A percentile compares a stretch with the other conserved stretches of the same genome.
Conservation (phyloP, 305 asterid species). For the Solanum hybrid region DNA sequence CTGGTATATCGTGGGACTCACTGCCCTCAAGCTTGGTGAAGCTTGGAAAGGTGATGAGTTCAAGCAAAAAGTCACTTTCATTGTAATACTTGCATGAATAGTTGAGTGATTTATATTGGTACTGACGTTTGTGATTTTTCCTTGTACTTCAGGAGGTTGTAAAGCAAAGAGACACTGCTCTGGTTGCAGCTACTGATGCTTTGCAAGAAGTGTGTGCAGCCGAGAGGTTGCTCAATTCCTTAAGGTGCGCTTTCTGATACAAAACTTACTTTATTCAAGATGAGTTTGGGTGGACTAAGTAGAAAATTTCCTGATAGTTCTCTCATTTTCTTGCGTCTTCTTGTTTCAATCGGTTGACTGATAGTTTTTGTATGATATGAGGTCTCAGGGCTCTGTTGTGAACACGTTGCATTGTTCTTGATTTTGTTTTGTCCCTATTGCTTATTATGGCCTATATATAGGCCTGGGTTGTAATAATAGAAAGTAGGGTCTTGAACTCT, state of each 20-base stretch:
- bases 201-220: slow-evolving; percentile 76
- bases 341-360: neutral
- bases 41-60: slow-evolving; percentile 55
- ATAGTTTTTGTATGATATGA: neutral
- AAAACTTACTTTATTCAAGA: neutral
- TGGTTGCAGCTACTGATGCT: slow-evolving; percentile 63
- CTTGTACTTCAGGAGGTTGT: slow-evolving; percentile 41
- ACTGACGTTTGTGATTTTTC: neutral
- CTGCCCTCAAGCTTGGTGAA: slow-evolving; percentile 45
- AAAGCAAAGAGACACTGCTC: slow-evolving; percentile 51
- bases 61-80: neutral
- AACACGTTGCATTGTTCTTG: neutral
- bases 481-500: neutral
- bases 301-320: neutral
- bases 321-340: neutral
- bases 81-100: neutral
- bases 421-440: neutral
- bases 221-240: slow-evolving; percentile 67
- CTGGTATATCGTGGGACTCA: slow-evolving; percentile 46
- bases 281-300: neutral
- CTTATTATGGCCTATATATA: neutral
- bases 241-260: slow-evolving; percentile 31
- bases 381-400: neutral
- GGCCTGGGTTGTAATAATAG: neutral
- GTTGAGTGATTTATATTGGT: neutral